Evolutionary conservation across 345 rosid genomes (phyloP), one percentile per base, ranked within the genome.

Genomic region (Bruguiera gymnorhiza): DNA sequence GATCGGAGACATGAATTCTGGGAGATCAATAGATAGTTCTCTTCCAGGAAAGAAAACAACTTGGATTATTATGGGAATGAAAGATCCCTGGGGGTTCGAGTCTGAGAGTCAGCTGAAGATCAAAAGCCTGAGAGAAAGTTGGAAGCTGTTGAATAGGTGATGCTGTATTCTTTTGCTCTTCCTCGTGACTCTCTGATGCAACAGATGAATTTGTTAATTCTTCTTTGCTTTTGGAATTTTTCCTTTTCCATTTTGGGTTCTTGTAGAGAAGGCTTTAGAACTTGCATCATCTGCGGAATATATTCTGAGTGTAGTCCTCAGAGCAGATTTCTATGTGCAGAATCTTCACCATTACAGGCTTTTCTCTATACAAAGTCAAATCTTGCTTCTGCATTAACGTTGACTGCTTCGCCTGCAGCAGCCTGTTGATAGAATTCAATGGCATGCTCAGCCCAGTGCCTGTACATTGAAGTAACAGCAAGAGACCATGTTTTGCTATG

Each of bases 151-250:
- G 56, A 15, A 56, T 62, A 34, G 53, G 61, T 39, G 60, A 46
- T 57, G 69, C 36, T 51, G 29, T 75, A 63, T 78, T 66, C 69
- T 73, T 81, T 72, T 72, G 82, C 85, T 80, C 76, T 72, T 77
- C 74, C 72, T 62, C 59, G 37, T 16, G 70, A 77, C 81, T 72
- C 76, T 81, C 57, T 70, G 73, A 71, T 54, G 70, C 73, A 37
- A 37, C 34, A 39, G 83, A 80, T 68, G 80, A 77, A 86, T 87
- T 80, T 85, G 82, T 78, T 84, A 61, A 82, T 85, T 86, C 87
- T 72, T 85, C 75, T 78, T 83, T 79, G 71, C 72, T 84, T 80
- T 78, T 75, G 65, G 65, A 63, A 61, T 73, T 76, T 67, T 55
- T 55, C 61, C 29, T 37, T 26, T 24, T 63, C 5, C 55, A 46